phyloP scores from a whole-genome alignment of 371 early-diverging fungal genomes.

The Dentiscutata heterogama region DNA sequence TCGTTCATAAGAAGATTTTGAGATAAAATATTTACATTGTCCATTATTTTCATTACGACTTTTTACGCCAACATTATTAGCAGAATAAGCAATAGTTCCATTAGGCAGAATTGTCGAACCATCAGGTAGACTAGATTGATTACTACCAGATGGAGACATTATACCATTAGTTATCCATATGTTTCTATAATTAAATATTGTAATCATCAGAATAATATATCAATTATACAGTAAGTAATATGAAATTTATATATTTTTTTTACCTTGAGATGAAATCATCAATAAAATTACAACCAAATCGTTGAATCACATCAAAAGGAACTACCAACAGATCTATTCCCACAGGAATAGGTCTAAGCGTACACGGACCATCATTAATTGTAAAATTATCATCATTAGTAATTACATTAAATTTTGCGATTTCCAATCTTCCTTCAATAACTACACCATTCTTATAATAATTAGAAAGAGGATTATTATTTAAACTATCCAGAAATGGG shows the following conservation, averaged over 20 bases:
- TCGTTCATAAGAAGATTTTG: no score
- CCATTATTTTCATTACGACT: not conserved
- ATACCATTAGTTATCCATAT: conserved; percentile 16
- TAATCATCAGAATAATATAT: no score
- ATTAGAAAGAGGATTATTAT: conserved; percentile 4
- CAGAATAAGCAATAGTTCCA: not conserved
- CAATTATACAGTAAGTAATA: no score
- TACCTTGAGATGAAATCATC: conserved; percentile 17
- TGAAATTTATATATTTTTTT: not conserved
- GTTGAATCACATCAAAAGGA: not conserved
- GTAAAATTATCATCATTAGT: not conserved
- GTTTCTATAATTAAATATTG: not conserved
- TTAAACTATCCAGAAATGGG: conserved; percentile 2
- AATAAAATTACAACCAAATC: not conserved
- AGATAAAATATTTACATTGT: no score
- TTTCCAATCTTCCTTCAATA: conserved; percentile 16
- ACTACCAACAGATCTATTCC: conserved; percentile 21
- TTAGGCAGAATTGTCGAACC: not conserved
- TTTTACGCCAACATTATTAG: not conserved
- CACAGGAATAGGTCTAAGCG: conserved; percentile 9
- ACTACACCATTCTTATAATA: conserved; percentile 14
- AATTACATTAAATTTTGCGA: conserved; percentile 5
- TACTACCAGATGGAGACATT: not conserved
- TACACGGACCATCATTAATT: not conserved
- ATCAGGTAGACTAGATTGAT: not conserved